Evolutionary conservation across 257 asterid species (phyloP).

Genomic region (Fraxinus excelsior): DNA sequence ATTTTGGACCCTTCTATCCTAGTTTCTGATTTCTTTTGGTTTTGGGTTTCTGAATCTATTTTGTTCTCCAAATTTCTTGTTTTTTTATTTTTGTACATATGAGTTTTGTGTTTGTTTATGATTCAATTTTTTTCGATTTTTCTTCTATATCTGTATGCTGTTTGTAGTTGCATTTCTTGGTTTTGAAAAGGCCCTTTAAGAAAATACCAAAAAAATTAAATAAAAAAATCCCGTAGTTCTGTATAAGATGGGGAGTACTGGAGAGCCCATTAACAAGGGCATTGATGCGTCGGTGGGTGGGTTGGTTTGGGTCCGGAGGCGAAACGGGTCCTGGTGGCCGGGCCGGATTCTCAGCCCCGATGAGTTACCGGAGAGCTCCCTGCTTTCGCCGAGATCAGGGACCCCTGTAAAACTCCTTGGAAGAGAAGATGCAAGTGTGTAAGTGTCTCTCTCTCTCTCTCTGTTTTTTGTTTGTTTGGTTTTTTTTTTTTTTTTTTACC

Average conservation of each 20-base stretch:
- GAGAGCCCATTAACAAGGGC: conserved; percentile 51
- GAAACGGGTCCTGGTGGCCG: conserved; percentile 98
- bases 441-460: conserved; percentile 47
- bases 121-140: neutral
- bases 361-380: conserved; percentile 67
- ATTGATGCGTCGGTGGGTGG: conserved; percentile 71
- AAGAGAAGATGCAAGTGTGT: conserved; percentile 90
- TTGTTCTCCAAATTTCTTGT: neutral
- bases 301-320: conserved; percentile 90
- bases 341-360: conserved; percentile 74
- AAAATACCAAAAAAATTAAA: too few relatives aligned
- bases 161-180: neutral
- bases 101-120: neutral
- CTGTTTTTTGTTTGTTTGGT: too few relatives aligned
- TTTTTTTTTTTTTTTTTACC: neutral
- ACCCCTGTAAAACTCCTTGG: conserved; percentile 95
- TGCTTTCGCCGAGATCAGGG: conserved; percentile 69
- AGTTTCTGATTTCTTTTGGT: conserved; percentile 3
- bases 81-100: too few relatives aligned
- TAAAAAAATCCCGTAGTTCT: conserved; percentile 24
- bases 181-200: neutral
- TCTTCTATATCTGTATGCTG: neutral
- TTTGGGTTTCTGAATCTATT: conserved; percentile 15
- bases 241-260: conserved; percentile 60
- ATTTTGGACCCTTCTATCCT: conserved; percentile 24